Conservation (phyloP, 495 filamentous ascomycete genomes). For the Talaromyces liani region DNA sequence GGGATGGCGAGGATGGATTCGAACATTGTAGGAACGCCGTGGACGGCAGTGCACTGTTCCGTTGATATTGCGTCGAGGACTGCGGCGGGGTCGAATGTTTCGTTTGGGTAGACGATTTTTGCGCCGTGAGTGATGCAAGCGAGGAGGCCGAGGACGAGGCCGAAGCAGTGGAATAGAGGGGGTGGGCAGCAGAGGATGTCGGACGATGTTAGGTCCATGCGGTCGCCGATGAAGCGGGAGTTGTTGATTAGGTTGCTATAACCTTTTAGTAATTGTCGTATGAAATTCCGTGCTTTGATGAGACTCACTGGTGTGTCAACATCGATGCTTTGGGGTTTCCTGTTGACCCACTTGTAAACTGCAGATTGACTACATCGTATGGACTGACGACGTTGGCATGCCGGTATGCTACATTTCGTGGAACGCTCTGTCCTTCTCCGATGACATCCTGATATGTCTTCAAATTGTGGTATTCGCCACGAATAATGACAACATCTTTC, state of each 20-base stretch:
- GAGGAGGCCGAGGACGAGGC: slow-evolving; percentile 62
- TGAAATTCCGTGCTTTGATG: background rate
- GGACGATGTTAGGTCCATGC: slow-evolving; percentile 54
- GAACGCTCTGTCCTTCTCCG: slow-evolving; percentile 30
- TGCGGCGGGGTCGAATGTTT: slow-evolving; percentile 54
- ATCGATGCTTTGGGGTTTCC: slow-evolving; percentile 69
- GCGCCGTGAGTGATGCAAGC: slow-evolving; percentile 59
- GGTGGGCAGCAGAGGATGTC: slow-evolving; percentile 65
- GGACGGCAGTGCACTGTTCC: slow-evolving; percentile 60
- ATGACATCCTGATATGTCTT: slow-evolving; percentile 46
- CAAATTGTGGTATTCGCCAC: slow-evolving; percentile 42
- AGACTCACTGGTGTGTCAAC: slow-evolving; percentile 57
- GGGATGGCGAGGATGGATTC: slow-evolving; percentile 52
- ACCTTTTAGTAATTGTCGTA: background rate
- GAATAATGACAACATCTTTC: slow-evolving; percentile 46
- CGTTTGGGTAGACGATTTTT: slow-evolving; percentile 58
- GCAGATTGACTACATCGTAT: slow-evolving; percentile 59
- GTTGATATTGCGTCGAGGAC: slow-evolving; percentile 51
- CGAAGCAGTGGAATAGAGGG: slow-evolving; percentile 69
- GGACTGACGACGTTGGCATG: slow-evolving; percentile 40
- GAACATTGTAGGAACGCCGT: slow-evolving; percentile 71
- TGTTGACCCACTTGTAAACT: slow-evolving; percentile 66
- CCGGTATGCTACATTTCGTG: slow-evolving; percentile 10
- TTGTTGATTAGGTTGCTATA: slow-evolving; percentile 63
- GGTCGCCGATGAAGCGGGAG: slow-evolving; percentile 59